Percentiles rank a stretch among this genome's conserved stretches.
phyloP scores from a whole-genome alignment of 139 green algal genomes.

The Monoraphidium neglectum region DNA sequence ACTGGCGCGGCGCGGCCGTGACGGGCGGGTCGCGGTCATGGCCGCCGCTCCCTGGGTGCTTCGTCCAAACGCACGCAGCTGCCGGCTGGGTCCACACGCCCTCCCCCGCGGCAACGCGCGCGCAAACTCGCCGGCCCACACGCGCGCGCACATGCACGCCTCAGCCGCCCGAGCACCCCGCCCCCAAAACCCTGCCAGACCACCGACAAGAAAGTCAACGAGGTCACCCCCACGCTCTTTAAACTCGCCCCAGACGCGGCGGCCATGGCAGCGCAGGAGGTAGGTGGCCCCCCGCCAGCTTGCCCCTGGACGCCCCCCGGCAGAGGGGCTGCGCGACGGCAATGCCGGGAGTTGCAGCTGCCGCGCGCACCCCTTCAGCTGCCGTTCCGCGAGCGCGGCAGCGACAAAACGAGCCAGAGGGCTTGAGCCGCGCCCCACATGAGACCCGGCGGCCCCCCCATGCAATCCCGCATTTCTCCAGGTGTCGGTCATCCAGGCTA shows the following conservation, averaged over 20 bases:
- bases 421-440: too few species aligned
- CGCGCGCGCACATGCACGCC: not conserved
- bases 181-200: constrained; percentile 36
- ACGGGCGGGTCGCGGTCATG: too few species aligned
- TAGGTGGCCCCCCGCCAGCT: not conserved
- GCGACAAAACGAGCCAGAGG: too few species aligned
- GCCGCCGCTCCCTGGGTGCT: too few species aligned
- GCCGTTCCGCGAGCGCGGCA: not conserved
- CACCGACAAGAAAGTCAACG: constrained; percentile 75
- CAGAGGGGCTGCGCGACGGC: too few species aligned
- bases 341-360: not conserved
- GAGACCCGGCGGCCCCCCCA: too few species aligned
- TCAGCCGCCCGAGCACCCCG: not conserved
- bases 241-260: constrained; percentile 47
- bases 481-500: constrained; percentile 39
- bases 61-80: too few species aligned
- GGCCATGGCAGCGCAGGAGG: constrained; percentile 50
- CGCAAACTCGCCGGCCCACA: not conserved
- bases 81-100: too few species aligned
- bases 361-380: not conserved
- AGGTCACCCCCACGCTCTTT: constrained; percentile 71
- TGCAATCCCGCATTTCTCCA: too few species aligned
- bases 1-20: too few species aligned
- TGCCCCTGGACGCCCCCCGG: not conserved
- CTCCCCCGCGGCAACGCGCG: not conserved